Evolutionary conservation across 1,139 yeast species (phyloP).

Genomic region (Scheffersomyces lignicola): DNA sequence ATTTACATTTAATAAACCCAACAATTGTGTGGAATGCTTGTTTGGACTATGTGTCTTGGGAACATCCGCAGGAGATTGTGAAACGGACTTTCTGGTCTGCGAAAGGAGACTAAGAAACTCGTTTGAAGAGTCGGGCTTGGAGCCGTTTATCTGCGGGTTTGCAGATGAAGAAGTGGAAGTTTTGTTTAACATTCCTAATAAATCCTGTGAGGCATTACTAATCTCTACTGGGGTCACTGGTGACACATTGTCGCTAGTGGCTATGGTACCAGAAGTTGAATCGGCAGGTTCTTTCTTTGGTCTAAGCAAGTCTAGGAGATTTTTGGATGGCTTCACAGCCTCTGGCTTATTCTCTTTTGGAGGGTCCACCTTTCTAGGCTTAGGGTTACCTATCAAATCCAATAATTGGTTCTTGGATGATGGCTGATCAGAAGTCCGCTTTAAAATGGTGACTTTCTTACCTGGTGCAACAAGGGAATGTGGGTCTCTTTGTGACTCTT

Average conservation of each 20-base stretch:
- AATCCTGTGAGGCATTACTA: conserved; percentile 6
- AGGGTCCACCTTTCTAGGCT: conserved; percentile 1
- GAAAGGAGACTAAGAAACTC: conserved; percentile 4
- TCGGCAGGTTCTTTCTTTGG: not conserved
- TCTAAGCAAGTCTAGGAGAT: conserved; percentile 1
- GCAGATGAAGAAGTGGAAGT: conserved; percentile 10
- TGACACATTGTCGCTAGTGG: not conserved
- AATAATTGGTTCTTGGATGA: conserved; percentile 12
- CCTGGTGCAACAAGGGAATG: conserved; percentile 16
- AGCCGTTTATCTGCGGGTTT: conserved; percentile 3
- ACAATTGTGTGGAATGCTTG: conserved; percentile 16
- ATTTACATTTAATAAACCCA: conserved; percentile 19
- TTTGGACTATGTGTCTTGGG: conserved; percentile 2
- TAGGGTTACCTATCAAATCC: conserved; percentile 10
- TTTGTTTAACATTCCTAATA: conserved; percentile 23
- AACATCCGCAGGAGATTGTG: not conserved
- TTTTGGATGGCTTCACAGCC: not conserved
- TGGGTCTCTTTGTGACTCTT: conserved; percentile 19
- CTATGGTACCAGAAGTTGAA: not conserved
- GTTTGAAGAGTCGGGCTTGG: conserved; percentile 2
- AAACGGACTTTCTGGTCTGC: not conserved
- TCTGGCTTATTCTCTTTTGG: not conserved
- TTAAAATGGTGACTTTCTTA: conserved; percentile 33
- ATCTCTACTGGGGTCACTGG: not conserved
- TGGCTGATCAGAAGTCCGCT: conserved; percentile 19